Conservation (phyloP, 371 early-diverging fungal species). For the Mortierella sp. region DNA sequence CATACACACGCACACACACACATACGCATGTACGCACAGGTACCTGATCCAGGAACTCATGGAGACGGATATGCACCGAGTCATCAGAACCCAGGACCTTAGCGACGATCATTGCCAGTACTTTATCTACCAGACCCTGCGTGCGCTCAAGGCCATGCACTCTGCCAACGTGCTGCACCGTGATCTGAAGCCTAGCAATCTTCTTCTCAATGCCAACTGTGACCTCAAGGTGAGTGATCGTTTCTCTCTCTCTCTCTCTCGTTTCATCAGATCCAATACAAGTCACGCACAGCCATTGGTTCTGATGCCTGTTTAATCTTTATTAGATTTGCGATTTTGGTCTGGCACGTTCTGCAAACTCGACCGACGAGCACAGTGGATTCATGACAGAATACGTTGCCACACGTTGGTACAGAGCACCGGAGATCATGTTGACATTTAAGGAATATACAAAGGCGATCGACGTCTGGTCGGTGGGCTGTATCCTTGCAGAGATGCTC, state of each 20-base stretch:
- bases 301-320: not conserved
- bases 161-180: conserved; percentile 98
- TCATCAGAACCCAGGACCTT: conserved; percentile 97
- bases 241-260: too few relatives aligned
- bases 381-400: conserved; percentile 98
- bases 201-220: conserved; percentile 97
- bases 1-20: too few relatives aligned
- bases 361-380: conserved; percentile 84
- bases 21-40: conserved; percentile 25
- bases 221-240: conserved; percentile 72
- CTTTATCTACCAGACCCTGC: conserved; percentile 96
- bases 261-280: not conserved
- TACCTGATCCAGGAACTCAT: conserved; percentile 88
- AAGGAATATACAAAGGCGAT: conserved; percentile 95
- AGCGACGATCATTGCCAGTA: conserved; percentile 98
- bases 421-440: conserved; percentile 97
- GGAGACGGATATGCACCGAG: conserved; percentile 99
- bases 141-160: conserved; percentile 98
- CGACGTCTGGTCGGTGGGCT: conserved; percentile 99
- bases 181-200: conserved; percentile 97
- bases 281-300: not conserved
- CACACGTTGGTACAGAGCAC: conserved; percentile 99
- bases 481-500: conserved; percentile 96
- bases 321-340: conserved; percentile 93
- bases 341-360: conserved; percentile 90